Percentiles rank a stretch among this genome's conserved stretches.
phyloP scores from a whole-genome alignment of 768 basidiomycete genomes.

The Dioszegia aurantiaca region DNA sequence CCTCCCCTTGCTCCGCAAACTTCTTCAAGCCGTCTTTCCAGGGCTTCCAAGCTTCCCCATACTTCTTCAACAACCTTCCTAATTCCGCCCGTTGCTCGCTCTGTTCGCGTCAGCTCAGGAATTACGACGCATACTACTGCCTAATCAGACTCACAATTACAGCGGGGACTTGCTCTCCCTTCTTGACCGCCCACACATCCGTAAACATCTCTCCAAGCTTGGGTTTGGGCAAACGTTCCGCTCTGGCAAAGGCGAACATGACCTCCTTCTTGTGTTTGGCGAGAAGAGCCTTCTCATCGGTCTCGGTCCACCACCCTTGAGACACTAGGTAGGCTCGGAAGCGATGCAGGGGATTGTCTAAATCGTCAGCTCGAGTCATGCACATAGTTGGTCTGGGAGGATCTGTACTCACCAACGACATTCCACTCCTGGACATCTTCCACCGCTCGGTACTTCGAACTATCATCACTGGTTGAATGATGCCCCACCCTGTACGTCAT shows the following conservation, averaged over 20 bases:
- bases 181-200: slow-evolving; percentile 67
- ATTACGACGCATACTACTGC: too few species aligned
- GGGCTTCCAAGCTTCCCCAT: slow-evolving; percentile 79
- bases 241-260: slow-evolving; percentile 71
- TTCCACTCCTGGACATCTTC: slow-evolving; percentile 89
- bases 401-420: slow-evolving; percentile 59
- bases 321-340: slow-evolving; percentile 83
- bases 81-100: slow-evolving; percentile 81
- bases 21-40: slow-evolving; percentile 69
- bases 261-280: slow-evolving; percentile 68
- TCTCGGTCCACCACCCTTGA: slow-evolving; percentile 76
- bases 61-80: slow-evolving; percentile 70
- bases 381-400: too few species aligned
- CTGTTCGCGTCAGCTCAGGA: slow-evolving; percentile 53
- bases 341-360: slow-evolving; percentile 78
- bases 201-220: slow-evolving; percentile 78
- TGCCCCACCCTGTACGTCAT: slow-evolving; percentile 97
- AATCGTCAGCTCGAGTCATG: neutral
- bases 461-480: slow-evolving; percentile 71
- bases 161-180: slow-evolving; percentile 58
- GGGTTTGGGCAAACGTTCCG: slow-evolving; percentile 66
- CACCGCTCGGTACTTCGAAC: slow-evolving; percentile 83
- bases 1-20: slow-evolving; percentile 45
- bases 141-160: slow-evolving; percentile 38
- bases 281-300: slow-evolving; percentile 71